Evolutionary conservation across 2,329 filamentous ascomycete genomes (phyloP).

Genomic region (Zasmidium citrigriseum): DNA sequence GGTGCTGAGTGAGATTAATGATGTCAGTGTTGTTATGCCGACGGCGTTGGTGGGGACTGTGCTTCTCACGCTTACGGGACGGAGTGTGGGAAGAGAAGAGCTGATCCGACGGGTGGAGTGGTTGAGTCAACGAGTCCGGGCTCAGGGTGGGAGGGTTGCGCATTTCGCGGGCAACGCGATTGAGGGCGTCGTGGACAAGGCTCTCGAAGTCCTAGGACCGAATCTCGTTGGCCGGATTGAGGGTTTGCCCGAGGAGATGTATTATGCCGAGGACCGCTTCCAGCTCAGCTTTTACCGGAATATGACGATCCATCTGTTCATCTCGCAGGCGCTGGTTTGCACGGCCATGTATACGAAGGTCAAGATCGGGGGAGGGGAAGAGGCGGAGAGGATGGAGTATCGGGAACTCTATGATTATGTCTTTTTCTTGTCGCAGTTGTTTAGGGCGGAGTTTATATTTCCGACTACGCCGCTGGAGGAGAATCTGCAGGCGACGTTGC

Average conservation of each 20-base stretch:
- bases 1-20: constrained; percentile 91
- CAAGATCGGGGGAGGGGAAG: constrained; percentile 80
- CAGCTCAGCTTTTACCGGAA: constrained; percentile 98
- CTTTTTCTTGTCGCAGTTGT: constrained; percentile 86
- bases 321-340: constrained; percentile 87
- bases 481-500: constrained; percentile 80
- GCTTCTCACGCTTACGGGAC: constrained; percentile 82
- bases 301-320: constrained; percentile 98
- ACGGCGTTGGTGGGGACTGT: constrained; percentile 95
- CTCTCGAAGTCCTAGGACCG: constrained; percentile 86
- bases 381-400: constrained; percentile 69
- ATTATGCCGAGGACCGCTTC: constrained; percentile 90
- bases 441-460: constrained; percentile 97
- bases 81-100: constrained; percentile 86
- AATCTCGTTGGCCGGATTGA: constrained; percentile 80
- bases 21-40: constrained; percentile 96
- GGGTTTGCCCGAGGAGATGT: constrained; percentile 85
- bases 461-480: constrained; percentile 76
- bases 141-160: constrained; percentile 87
- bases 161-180: constrained; percentile 85
- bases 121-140: constrained; percentile 77
- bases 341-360: constrained; percentile 87
- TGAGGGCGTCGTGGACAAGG: constrained; percentile 80
- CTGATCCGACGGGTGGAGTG: constrained; percentile 85
- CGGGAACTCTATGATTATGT: constrained; percentile 75